Conservation (phyloP, 805 yeast genomes). For the Candida verbasci region DNA sequence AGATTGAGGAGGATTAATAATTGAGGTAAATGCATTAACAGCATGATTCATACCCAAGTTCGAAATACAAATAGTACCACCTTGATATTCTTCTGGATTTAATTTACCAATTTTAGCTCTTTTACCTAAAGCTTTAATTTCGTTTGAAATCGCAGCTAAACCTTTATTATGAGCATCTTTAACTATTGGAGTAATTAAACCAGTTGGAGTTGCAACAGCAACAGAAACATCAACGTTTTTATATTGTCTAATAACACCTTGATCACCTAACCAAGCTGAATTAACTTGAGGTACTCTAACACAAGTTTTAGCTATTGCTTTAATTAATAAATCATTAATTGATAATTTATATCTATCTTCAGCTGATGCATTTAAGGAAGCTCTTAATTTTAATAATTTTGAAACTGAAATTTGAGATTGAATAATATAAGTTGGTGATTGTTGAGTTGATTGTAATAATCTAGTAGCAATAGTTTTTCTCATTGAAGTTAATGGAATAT, state of each 20-base stretch:
- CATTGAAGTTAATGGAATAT: constrained; percentile 85
- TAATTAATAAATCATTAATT: constrained; percentile 88
- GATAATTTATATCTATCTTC: constrained; percentile 88
- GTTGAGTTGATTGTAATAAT: constrained; percentile 77
- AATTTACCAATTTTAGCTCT: constrained; percentile 94
- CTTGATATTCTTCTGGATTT: constrained; percentile 95
- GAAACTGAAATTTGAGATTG: constrained; percentile 82
- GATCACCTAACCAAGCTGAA: constrained; percentile 85
- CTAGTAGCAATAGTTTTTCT: constrained; percentile 91
- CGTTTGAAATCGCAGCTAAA: constrained; percentile 71
- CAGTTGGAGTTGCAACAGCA: constrained; percentile 98
- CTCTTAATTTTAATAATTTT: constrained; percentile 88
- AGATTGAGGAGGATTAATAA: constrained; percentile 96
- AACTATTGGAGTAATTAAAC: constrained; percentile 94
- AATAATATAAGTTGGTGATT: constrained; percentile 88
- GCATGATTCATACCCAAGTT: constrained; percentile 99
- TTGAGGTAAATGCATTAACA: constrained; percentile 88
- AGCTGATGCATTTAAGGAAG: constrained; percentile 78
- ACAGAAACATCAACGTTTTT: constrained; percentile 92
- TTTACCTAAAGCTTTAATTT: constrained; percentile 89
- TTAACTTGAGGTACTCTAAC: constrained; percentile 90
- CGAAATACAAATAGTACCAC: constrained; percentile 98
- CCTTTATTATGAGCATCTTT: constrained; percentile 87
- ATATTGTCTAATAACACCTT: constrained; percentile 91
- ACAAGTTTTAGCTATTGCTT: constrained; percentile 90